A percentile compares a stretch with the other conserved stretches of the same genome.
Conservation (phyloP, 129 eudicot genomes). For the Flaveria ramosissima region DNA sequence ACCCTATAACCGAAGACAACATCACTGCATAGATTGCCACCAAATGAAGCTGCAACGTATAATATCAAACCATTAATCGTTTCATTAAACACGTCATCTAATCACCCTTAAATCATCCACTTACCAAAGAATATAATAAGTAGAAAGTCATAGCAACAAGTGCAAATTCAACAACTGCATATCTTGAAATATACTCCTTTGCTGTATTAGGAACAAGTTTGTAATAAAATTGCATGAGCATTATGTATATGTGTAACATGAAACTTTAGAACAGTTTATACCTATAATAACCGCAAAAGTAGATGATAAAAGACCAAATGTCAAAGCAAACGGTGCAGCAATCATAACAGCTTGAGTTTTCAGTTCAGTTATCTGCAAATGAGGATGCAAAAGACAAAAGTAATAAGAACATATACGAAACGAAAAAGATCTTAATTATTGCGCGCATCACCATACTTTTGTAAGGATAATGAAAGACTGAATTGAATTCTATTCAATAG, state of each 20-base stretch:
- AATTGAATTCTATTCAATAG: no score
- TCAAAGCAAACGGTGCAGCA: conserved; percentile 87
- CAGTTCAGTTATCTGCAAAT: conserved; percentile 59
- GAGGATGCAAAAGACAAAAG: background rate
- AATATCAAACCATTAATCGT: conserved; percentile 7
- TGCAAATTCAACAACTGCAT: conserved; percentile 90
- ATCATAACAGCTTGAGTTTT: conserved; percentile 68
- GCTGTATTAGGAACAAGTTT: conserved; percentile 53
- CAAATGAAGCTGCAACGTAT: conserved; percentile 64
- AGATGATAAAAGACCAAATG: conserved; percentile 70
- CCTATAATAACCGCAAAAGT: conserved; percentile 67
- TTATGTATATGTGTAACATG: background rate
- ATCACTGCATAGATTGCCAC: conserved; percentile 65
- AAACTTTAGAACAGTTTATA: conserved; percentile 19
- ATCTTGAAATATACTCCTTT: conserved; percentile 77
- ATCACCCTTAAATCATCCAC: conserved; percentile 13
- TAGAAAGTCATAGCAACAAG: conserved; percentile 69
- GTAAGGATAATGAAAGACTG: no score
- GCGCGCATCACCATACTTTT: no score
- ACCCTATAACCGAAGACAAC: conserved; percentile 63
- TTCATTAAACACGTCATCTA: background rate
- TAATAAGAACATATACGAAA: background rate
- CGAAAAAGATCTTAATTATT: background rate
- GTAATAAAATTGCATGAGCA: conserved; percentile 11
- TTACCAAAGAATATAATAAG: conserved; percentile 66